phyloP scores from a whole-genome alignment of 768 basidiomycete species.

The Phaeotremella skinneri region DNA sequence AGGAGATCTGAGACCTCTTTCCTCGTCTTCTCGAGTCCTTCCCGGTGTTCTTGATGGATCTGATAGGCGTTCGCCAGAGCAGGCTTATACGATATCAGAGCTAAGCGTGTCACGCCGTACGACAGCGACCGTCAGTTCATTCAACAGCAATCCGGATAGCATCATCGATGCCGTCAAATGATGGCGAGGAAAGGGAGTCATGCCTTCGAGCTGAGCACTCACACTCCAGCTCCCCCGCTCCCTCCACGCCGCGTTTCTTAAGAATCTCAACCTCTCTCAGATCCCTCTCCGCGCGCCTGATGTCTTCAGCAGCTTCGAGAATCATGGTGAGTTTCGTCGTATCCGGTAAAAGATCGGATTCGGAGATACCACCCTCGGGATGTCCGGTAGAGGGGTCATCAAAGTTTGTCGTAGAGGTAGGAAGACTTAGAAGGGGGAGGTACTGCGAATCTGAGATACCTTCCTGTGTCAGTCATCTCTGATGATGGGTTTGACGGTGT shows the following conservation, averaged over 20 bases:
- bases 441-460: constrained; percentile 30
- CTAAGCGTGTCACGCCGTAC: constrained; percentile 10
- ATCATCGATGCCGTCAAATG: background rate
- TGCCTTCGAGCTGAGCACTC: constrained; percentile 3
- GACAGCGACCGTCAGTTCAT: no score
- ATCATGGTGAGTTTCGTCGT: constrained; percentile 33
- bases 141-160: background rate
- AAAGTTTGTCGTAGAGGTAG: background rate
- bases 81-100: constrained; percentile 22
- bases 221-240: constrained; percentile 38
- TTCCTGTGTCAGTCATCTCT: background rate
- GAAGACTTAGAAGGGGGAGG: constrained; percentile 25
- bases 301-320: constrained; percentile 36
- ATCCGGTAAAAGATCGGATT: constrained; percentile 33
- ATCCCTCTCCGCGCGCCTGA: constrained; percentile 32
- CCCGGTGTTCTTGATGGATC: background rate
- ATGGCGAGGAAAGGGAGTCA: background rate
- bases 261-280: constrained; percentile 37
- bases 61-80: constrained; percentile 6
- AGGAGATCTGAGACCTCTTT: constrained; percentile 27
- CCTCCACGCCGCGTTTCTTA: constrained; percentile 28
- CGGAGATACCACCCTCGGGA: constrained; percentile 7
- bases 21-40: constrained; percentile 18
- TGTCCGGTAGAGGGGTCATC: constrained; percentile 1
- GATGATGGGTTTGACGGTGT: no score